These are phyloP conservation scores for Aspergillus versicolor DNA, from an alignment of 2,329 filamentous ascomycete genomes.

Conservation along the genomic window DNA sequence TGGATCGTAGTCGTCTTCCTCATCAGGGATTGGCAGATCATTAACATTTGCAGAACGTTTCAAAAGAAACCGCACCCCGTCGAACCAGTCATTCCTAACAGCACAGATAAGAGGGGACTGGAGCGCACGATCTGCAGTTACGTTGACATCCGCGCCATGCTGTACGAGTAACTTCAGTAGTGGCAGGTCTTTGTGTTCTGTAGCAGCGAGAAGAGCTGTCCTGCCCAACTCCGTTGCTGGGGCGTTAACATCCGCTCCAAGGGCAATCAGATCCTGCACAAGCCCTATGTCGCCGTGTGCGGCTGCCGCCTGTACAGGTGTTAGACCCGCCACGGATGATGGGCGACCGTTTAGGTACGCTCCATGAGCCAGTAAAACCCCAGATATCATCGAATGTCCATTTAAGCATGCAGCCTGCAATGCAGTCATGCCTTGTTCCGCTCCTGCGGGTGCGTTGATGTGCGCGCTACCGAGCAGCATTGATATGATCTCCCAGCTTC, in stretches of 20 bases:
- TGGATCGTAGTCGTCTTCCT: not conserved
- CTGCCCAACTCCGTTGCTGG: not conserved
- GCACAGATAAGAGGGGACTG: not conserved
- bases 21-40: not conserved
- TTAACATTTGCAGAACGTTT: not conserved
- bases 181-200: not conserved
- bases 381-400: not conserved
- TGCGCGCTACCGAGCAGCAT: rapidly evolving
- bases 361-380: not conserved
- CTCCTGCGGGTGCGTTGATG: not conserved
- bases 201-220: not conserved
- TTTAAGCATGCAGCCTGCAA: not conserved
- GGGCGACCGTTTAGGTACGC: not conserved
- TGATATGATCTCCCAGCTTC: not conserved
- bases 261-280: not conserved
- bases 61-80: not conserved
- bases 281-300: not conserved
- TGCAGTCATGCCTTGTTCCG: not conserved
- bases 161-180: not conserved
- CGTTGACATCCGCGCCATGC: not conserved
- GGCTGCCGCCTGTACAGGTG: not conserved
- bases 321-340: not conserved
- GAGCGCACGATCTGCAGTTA: not conserved
- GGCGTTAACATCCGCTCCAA: not conserved
- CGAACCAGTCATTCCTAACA: not conserved